A percentile compares a stretch with the other conserved stretches of the same genome.
phyloP scores from a whole-genome alignment of 768 basidiomycete species.

The Lactarius pseudohatsudake region DNA sequence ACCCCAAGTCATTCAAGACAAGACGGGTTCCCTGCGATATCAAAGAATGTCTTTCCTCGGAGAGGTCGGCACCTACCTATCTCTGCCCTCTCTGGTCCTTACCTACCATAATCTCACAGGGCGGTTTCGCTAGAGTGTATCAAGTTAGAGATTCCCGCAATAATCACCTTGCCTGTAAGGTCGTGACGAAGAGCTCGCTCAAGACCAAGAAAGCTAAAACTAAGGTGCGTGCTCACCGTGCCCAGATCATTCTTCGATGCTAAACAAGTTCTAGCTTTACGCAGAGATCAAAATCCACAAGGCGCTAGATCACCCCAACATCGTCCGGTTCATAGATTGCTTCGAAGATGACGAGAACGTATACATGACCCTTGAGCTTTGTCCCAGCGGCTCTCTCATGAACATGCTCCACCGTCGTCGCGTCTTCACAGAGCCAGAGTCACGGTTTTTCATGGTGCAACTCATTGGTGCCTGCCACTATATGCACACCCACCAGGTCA shows the following conservation, averaged over 20 bases:
- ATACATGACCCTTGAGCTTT: conserved; percentile 95
- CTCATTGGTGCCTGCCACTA: conserved; percentile 95
- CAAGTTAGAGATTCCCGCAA: conserved; percentile 79
- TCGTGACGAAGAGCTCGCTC: conserved; percentile 88
- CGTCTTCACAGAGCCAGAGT: conserved; percentile 88
- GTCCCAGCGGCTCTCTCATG: conserved; percentile 86
- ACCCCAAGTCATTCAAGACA: conserved; percentile 72
- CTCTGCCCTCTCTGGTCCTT: background rate
- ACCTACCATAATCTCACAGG: conserved; percentile 40
- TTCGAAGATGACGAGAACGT: conserved; percentile 96
- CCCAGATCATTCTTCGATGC: background rate
- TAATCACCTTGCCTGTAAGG: conserved; percentile 80
- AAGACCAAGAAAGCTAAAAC: conserved; percentile 97
- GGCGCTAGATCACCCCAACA: conserved; percentile 87
- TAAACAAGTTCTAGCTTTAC: conserved; percentile 62
- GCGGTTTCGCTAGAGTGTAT: conserved; percentile 96
- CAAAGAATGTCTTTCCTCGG: conserved; percentile 81
- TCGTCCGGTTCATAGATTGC: conserved; percentile 88
- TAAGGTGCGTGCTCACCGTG: conserved; percentile 57
- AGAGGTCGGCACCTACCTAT: conserved; percentile 57
- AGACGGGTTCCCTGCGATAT: conserved; percentile 54
- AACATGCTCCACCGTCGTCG: conserved; percentile 85
- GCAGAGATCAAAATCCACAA: conserved; percentile 99
- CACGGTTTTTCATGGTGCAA: conserved; percentile 91
- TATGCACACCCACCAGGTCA: conserved; percentile 96